phyloP scores from a whole-genome alignment of 2,329 filamentous ascomycete species.

The Cladophialophora immunda region DNA sequence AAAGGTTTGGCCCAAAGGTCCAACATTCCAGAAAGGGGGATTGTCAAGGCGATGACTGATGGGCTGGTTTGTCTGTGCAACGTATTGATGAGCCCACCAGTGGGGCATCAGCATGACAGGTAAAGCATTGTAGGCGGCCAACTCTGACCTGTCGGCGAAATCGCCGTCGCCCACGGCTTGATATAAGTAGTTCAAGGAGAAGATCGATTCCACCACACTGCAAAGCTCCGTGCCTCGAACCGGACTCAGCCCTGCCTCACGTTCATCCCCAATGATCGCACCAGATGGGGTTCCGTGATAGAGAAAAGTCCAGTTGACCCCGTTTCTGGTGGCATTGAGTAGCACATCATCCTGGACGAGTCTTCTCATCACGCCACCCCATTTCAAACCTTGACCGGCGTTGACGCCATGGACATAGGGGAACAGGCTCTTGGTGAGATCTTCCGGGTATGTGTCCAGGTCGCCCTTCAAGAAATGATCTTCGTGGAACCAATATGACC shows the following conservation, averaged over 20 bases:
- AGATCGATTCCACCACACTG: conserved; percentile 62
- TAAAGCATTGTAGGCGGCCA: conserved; percentile 64
- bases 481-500: conserved; percentile 52
- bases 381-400: conserved; percentile 58
- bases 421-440: conserved; percentile 46
- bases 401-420: conserved; percentile 59
- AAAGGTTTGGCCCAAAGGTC: conserved; percentile 57
- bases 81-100: conserved; percentile 67
- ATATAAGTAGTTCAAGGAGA: conserved; percentile 62
- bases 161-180: conserved; percentile 55
- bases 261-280: conserved; percentile 61
- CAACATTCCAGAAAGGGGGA: conserved; percentile 61
- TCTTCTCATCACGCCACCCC: conserved; percentile 55
- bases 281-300: conserved; percentile 61
- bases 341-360: conserved; percentile 56
- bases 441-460: conserved; percentile 45
- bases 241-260: conserved; percentile 56
- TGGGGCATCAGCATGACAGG: conserved; percentile 61
- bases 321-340: conserved; percentile 51
- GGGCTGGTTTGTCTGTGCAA: conserved; percentile 64
- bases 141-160: conserved; percentile 63
- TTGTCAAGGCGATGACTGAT: conserved; percentile 54
- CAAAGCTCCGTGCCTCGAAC: conserved; percentile 59
- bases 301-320: conserved; percentile 57
- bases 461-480: conserved; percentile 50